phyloP scores from a whole-genome alignment of 305 asterid genomes.

The Ilex paraguariensis region DNA sequence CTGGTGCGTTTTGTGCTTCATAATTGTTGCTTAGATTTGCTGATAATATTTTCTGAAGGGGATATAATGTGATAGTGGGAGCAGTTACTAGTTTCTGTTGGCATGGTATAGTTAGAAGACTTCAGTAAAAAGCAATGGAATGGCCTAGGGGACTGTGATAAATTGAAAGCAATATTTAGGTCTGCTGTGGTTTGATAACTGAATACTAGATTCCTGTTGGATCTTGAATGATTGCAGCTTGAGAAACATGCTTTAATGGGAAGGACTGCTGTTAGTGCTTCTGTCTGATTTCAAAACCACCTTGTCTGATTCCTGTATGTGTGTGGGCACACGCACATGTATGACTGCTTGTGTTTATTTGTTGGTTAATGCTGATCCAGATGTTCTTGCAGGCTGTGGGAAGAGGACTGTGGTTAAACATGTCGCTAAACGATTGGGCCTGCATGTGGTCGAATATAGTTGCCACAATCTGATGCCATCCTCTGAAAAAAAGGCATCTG shows the following conservation, averaged over 20 bases:
- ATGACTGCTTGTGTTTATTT: not conserved
- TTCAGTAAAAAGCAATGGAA: not conserved
- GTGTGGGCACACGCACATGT: not conserved
- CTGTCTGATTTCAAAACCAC: not conserved
- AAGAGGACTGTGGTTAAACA: slow-evolving; percentile 79
- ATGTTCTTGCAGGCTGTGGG: slow-evolving; percentile 68
- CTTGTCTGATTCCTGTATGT: not conserved
- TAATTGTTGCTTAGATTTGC: not conserved
- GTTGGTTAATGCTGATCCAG: slow-evolving; percentile 16
- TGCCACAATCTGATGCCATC: slow-evolving; percentile 74
- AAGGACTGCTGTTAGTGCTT: no score
- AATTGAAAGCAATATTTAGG: no score
- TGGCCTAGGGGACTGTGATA: not conserved
- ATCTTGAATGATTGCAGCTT: no score
- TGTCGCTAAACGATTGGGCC: slow-evolving; percentile 80
- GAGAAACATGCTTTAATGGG: no score
- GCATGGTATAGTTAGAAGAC: no score
- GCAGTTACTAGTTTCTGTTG: no score
- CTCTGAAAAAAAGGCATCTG: slow-evolving; percentile 77
- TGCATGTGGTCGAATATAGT: slow-evolving; percentile 88
- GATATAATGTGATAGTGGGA: not conserved
- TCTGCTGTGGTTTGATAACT: no score
- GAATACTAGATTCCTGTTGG: no score
- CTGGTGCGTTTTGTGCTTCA: slow-evolving; percentile 48
- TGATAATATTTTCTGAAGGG: not conserved